phyloP scores from a whole-genome alignment of 257 asterid genomes.

The Dorcoceras hygrometricum region DNA sequence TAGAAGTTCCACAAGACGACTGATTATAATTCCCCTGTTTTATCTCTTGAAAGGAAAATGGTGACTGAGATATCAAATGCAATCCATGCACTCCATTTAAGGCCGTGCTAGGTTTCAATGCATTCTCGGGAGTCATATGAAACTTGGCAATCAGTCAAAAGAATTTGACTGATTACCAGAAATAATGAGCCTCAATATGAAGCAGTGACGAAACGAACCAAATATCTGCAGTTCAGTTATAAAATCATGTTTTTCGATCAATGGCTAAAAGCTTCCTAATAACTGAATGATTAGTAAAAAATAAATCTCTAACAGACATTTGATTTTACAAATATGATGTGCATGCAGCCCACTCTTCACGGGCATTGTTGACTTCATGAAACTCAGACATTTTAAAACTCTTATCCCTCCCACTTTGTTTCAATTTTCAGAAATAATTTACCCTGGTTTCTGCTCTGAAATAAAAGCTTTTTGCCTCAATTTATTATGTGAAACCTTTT shows the following conservation, averaged over 20 bases:
- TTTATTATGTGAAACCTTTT: too few species aligned
- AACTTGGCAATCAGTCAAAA: constrained; percentile 73
- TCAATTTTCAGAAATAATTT: neutral
- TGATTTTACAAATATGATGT: constrained; percentile 1
- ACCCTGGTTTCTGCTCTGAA: neutral
- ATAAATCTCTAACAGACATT: neutral
- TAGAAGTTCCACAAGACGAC: constrained; percentile 31
- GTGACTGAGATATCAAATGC: constrained; percentile 70
- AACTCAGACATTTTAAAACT: neutral
- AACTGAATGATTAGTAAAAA: constrained; percentile 5
- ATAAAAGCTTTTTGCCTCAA: neutral
- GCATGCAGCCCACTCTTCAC: neutral
- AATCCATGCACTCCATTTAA: constrained; percentile 69
- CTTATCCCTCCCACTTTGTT: neutral
- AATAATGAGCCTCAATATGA: constrained; percentile 25
- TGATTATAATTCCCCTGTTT: constrained; percentile 46
- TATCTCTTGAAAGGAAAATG: constrained; percentile 60
- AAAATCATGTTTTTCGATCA: neutral
- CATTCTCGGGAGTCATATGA: constrained; percentile 55
- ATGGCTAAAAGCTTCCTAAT: neutral
- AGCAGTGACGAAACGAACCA: constrained; percentile 31
- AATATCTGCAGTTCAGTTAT: constrained; percentile 28
- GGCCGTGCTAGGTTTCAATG: constrained; percentile 43
- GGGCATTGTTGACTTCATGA: neutral
- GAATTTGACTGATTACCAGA: constrained; percentile 70